phyloP scores from a whole-genome alignment of 805 yeast species.

The Brettanomyces anomalus region DNA sequence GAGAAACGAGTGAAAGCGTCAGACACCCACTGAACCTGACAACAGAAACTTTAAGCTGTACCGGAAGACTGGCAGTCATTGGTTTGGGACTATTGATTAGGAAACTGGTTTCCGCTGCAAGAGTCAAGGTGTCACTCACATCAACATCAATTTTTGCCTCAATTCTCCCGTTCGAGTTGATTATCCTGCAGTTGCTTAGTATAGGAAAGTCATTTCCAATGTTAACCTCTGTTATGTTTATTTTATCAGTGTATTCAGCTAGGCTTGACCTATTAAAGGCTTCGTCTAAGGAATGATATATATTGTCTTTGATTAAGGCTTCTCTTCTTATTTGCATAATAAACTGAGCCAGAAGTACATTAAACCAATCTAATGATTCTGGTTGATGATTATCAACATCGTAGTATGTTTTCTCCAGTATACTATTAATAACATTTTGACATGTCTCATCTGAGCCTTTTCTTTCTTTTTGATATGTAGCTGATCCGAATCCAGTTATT shows the following conservation, averaged over 20 bases:
- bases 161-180: constrained; percentile 38
- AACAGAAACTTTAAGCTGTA: constrained; percentile 74
- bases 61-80: constrained; percentile 78
- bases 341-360: constrained; percentile 86
- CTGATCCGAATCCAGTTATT: constrained; percentile 5
- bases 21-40: constrained; percentile 88
- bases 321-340: constrained; percentile 83
- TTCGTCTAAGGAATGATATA: constrained; percentile 67
- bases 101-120: constrained; percentile 76
- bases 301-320: constrained; percentile 76
- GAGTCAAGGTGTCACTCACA: constrained; percentile 73
- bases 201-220: constrained; percentile 95
- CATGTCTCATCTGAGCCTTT: constrained; percentile 3
- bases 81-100: constrained; percentile 78
- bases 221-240: constrained; percentile 77
- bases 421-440: constrained; percentile 22
- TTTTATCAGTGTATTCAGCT: constrained; percentile 74
- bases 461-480: constrained; percentile 3
- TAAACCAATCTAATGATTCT: constrained; percentile 95
- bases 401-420: constrained; percentile 86
- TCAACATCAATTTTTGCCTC: constrained; percentile 92
- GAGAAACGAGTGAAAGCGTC: constrained; percentile 58
- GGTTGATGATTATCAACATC: constrained; percentile 81
- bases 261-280: constrained; percentile 52
- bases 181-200: constrained; percentile 84